Evolutionary conservation across 345 rosid species (phyloP).

Genomic region (Cardamine resedifolia): DNA sequence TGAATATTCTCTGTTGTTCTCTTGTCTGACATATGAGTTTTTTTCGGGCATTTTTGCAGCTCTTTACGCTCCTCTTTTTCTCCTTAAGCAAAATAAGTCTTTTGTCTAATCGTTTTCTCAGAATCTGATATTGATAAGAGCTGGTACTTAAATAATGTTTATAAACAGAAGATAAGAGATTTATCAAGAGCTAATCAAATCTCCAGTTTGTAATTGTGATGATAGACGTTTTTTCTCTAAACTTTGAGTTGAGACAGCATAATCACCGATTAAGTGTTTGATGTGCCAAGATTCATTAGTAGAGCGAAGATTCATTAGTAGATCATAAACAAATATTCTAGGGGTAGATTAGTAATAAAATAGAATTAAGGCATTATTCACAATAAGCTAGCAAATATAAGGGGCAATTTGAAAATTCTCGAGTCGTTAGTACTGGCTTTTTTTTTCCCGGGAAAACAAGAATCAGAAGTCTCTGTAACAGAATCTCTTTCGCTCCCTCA

Average conservation of each 20-base stretch:
- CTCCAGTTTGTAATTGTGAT: neutral
- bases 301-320: neutral
- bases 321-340: neutral
- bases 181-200: neutral
- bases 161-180: neutral
- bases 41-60: neutral
- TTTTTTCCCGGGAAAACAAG: slow-evolving; percentile 29
- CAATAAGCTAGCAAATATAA: neutral
- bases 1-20: slow-evolving; percentile 10
- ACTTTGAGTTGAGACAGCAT: neutral
- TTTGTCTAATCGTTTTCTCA: neutral
- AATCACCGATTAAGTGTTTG: neutral
- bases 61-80: neutral
- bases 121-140: neutral
- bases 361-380: neutral
- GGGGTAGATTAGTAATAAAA: neutral
- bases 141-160: neutral
- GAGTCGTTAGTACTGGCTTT: neutral
- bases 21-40: neutral
- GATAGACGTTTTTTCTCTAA: neutral
- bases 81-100: neutral
- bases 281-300: neutral
- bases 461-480: slow-evolving; percentile 25
- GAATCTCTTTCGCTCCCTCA: neutral
- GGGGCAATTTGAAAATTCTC: neutral